These are phyloP conservation scores for Hapsidospora chrysogenum DNA, from an alignment of 495 filamentous ascomycete genomes.

Conservation along the genomic window DNA sequence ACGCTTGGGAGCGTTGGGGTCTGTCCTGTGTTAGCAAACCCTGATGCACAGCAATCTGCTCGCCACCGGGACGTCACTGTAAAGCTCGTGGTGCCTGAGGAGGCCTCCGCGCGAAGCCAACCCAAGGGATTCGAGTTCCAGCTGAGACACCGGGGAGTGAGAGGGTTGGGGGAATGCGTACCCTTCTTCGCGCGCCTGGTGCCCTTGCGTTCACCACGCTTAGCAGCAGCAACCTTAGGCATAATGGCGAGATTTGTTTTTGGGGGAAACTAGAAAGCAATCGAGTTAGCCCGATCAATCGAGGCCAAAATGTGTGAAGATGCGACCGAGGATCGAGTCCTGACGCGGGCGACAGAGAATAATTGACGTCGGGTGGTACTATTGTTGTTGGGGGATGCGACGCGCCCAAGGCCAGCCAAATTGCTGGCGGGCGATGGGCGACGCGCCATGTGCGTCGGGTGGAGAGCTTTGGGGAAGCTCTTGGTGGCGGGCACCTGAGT, in stretches of 20 bases:
- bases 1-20: slow-evolving; percentile 97
- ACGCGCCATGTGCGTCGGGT: too few relatives aligned
- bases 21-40: slow-evolving; percentile 58
- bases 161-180: too few relatives aligned
- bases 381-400: too few relatives aligned
- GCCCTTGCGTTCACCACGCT: slow-evolving; percentile 21
- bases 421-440: too few relatives aligned
- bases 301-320: too few relatives aligned
- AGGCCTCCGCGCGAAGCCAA: too few relatives aligned
- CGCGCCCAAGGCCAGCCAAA: too few relatives aligned
- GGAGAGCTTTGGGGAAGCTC: not conserved
- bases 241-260: too few relatives aligned
- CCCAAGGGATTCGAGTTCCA: too few relatives aligned
- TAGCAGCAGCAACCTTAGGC: slow-evolving; percentile 28
- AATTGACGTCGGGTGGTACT: not conserved
- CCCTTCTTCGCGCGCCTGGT: slow-evolving; percentile 40
- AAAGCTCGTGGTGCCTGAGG: not conserved
- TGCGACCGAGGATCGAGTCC: not conserved
- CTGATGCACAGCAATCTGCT: slow-evolving; percentile 5
- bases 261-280: too few relatives aligned
- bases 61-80: slow-evolving; percentile 4
- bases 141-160: too few relatives aligned
- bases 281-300: too few relatives aligned
- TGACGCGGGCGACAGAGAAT: not conserved
- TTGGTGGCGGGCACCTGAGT: not conserved